Percentiles rank a stretch among this genome's conserved stretches.
Conservation (phyloP, 169 alveolate genomes). For the Cryptosporidium parvum region DNA sequence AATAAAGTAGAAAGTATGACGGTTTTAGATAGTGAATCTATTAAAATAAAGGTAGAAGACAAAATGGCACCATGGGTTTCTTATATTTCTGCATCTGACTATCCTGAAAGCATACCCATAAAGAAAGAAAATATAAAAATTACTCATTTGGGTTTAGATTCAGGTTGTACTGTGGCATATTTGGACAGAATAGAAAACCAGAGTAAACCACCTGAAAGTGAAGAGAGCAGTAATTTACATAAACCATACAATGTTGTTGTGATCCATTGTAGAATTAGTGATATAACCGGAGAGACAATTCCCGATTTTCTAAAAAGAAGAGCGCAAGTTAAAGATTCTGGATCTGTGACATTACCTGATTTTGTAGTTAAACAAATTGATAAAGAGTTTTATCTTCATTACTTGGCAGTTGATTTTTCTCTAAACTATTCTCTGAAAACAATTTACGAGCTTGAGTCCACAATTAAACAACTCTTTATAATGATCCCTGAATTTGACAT, state of each 20-base stretch:
- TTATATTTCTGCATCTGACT: not conserved
- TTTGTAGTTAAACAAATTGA: slow-evolving; percentile 4
- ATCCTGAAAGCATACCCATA: slow-evolving; percentile 18
- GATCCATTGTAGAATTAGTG: slow-evolving; percentile 30
- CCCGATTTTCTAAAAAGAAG: slow-evolving; percentile 45
- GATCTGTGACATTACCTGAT: slow-evolving; percentile 1
- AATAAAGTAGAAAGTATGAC: not conserved
- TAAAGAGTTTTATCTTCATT: not conserved
- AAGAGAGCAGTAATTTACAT: not conserved
- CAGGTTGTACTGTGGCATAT: slow-evolving; percentile 49
- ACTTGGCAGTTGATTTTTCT: slow-evolving; percentile 28
- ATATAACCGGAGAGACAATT: slow-evolving; percentile 18
- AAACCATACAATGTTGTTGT: slow-evolving; percentile 40
- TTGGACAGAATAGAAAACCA: not conserved
- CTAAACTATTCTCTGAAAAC: not conserved
- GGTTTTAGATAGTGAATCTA: not conserved
- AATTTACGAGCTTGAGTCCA: not conserved
- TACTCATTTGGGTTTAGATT: not conserved
- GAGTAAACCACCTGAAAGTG: not conserved
- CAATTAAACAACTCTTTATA: slow-evolving; percentile 34
- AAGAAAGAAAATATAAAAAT: not conserved
- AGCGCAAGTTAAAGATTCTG: slow-evolving; percentile 19
- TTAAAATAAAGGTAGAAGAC: not conserved
- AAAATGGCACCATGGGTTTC: not conserved
- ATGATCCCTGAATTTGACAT: slow-evolving; percentile 7